A percentile compares a stretch with the other conserved stretches of the same genome.
Conservation (phyloP, 2,329 filamentous ascomycete species). For the Clarireedia paspali region DNA sequence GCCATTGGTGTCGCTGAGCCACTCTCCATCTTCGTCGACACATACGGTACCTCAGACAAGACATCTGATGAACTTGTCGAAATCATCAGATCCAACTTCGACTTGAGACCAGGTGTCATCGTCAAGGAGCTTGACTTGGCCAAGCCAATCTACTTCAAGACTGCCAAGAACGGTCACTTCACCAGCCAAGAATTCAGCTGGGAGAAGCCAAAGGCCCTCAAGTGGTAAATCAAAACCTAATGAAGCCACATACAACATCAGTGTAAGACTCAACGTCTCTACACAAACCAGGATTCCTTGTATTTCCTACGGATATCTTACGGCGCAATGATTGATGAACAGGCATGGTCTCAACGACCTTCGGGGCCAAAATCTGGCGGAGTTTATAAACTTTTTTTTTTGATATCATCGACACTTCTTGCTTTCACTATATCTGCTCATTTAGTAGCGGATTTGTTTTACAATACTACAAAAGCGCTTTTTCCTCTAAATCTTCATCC, state of each 20-base stretch:
- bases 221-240: constrained; percentile 56
- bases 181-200: constrained; percentile 96
- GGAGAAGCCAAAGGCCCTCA: constrained; percentile 96
- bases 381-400: constrained; percentile 16
- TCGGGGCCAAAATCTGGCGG: constrained; percentile 17
- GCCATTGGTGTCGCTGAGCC: constrained; percentile 98
- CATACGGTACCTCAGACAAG: constrained; percentile 90
- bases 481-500: background rate
- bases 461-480: background rate
- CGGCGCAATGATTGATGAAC: constrained; percentile 29
- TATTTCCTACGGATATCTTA: constrained; percentile 25
- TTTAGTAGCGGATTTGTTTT: constrained; percentile 10
- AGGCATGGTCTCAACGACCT: constrained; percentile 31
- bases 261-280: constrained; percentile 29
- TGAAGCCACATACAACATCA: constrained; percentile 18
- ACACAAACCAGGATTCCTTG: constrained; percentile 15
- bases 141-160: constrained; percentile 96
- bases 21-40: constrained; percentile 95
- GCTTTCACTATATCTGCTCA: constrained; percentile 16
- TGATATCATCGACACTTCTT: constrained; percentile 13
- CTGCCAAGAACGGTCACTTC: constrained; percentile 99
- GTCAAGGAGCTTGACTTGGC: constrained; percentile 93
- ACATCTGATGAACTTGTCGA: constrained; percentile 86
- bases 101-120: constrained; percentile 96
- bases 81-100: constrained; percentile 94